A percentile compares a stretch with the other conserved stretches of the same genome.
These are phyloP conservation scores for Coniochaeta sp. DNA, from an alignment of 2,329 filamentous ascomycete species.

Conservation along the genomic window DNA sequence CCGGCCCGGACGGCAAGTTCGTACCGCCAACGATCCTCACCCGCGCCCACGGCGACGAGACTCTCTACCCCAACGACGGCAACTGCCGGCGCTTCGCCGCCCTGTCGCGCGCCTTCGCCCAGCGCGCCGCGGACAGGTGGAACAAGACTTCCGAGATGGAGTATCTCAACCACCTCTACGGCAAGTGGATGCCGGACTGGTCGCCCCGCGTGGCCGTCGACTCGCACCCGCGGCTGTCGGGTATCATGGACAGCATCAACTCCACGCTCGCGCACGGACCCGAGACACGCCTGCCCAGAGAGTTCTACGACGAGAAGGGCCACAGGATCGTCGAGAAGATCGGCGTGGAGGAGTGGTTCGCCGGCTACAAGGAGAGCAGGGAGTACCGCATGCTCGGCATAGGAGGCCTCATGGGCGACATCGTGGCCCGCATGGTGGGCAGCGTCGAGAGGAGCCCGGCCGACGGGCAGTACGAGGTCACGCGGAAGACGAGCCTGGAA, in stretches of 20 bases:
- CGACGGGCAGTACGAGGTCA: slow-evolving; percentile 44
- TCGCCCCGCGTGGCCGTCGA: slow-evolving; percentile 70
- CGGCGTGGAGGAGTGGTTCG: slow-evolving; percentile 86
- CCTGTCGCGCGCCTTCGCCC: slow-evolving; percentile 62
- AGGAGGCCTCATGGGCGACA: slow-evolving; percentile 74
- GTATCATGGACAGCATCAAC: slow-evolving; percentile 93
- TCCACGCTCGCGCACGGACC: slow-evolving; percentile 79
- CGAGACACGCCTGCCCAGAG: slow-evolving; percentile 67
- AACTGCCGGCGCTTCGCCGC: slow-evolving; percentile 67
- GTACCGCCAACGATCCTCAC: slow-evolving; percentile 59
- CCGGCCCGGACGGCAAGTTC: slow-evolving; percentile 28
- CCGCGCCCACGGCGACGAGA: slow-evolving; percentile 62
- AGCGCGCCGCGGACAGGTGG: slow-evolving; percentile 65
- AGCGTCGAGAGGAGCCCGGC: slow-evolving; percentile 52
- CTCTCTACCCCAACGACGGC: slow-evolving; percentile 70
- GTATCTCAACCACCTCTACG: slow-evolving; percentile 69
- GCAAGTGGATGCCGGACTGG: slow-evolving; percentile 77
- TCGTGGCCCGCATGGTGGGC: slow-evolving; percentile 68
- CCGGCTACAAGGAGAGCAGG: slow-evolving; percentile 72
- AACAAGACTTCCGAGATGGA: slow-evolving; percentile 74
- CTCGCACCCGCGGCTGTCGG: slow-evolving; percentile 73
- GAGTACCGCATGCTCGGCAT: slow-evolving; percentile 91
- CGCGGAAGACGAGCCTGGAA: slow-evolving; percentile 21
- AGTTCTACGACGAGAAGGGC: slow-evolving; percentile 78
- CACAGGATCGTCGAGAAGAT: slow-evolving; percentile 66